Conservation (phyloP, 164 flowering plant species). For the Saururus chinensis region DNA sequence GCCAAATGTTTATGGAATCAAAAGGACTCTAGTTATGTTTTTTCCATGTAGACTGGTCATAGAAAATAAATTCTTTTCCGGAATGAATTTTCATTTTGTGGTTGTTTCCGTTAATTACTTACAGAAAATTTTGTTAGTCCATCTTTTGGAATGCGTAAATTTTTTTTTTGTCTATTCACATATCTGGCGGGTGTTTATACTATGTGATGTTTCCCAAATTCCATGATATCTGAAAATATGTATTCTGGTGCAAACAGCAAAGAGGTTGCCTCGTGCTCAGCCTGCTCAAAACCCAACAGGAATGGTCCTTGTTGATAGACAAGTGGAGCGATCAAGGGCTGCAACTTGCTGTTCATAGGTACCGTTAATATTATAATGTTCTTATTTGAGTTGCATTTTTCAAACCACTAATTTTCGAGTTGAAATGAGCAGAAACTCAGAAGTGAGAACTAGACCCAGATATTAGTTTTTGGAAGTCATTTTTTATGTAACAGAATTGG, state of each 20-base stretch:
- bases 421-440: too few species aligned
- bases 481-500: too few species aligned
- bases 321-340: conserved; percentile 3
- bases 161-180: not conserved
- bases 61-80: not conserved
- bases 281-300: conserved; percentile 12
- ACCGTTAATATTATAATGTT: not conserved
- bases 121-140: not conserved
- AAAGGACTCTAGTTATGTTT: too few species aligned
- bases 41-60: not conserved
- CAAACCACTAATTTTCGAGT: too few species aligned
- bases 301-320: conserved; percentile 11
- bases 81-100: not conserved
- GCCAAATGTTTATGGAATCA: not conserved
- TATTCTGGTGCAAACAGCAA: conserved; percentile 6
- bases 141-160: not conserved
- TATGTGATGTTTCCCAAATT: not conserved
- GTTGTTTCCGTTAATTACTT: not conserved
- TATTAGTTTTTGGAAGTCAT: too few species aligned
- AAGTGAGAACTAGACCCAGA: too few species aligned
- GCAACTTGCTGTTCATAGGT: conserved; percentile 12
- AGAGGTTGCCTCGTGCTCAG: conserved; percentile 11
- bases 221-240: too few species aligned
- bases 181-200: not conserved
- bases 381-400: too few species aligned